Base-by-base conservation (phyloP, 2,329 filamentous ascomycete species). In the Hypoxylon sp. region DNA sequence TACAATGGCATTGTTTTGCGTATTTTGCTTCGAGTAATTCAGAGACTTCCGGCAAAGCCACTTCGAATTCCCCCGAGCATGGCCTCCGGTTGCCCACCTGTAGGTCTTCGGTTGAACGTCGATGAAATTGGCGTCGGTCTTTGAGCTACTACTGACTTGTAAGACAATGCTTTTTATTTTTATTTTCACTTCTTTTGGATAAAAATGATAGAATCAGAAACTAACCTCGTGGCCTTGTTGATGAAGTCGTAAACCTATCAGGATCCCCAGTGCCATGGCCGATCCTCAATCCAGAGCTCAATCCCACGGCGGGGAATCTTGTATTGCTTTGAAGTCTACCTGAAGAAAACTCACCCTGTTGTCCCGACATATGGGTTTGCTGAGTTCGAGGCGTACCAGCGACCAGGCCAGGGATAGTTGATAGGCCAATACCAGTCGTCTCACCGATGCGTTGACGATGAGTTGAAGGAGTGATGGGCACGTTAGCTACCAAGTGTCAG, bases 381-480 rank as follows among this genome's bases (percentile, higher is more conserved):
- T 74, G 73, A 5, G 65, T 65, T 52, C 65, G 71, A 41, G 74
- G 72, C 13, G 77, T 74, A 7, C 77, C 76, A n/a, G 71, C 60
- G n/a, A 78, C 74, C 5, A 78, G 65, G 13, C 77, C 77, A 5
- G 78, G 75, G 32, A 78, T 73, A 5, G 71, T 74, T 19, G 77
- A 74, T 28, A 80, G 49, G 13, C 76, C 76, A 23, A 76, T 63
- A 13, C 71, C 63, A 21, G 55, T 55, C 19, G 67, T 50, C 25
- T 74, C 72, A 14, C 69, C 74, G 17, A 78, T 25, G n/a, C 76
- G 73, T 67, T 76, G 74, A n/a, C 75, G 73, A 69, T 79, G 74
- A 25, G 73, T 76, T 10, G 78, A 77, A 17, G 79, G 78, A 0
- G 79, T 80, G 30, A 77, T 38, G n/a, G 78, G 75, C 13, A 77